A percentile compares a stretch with the other conserved stretches of the same genome.
Evolutionary conservation across 31 red algal species (phyloP).

Genomic region (Porphyra umbilicalis): DNA sequence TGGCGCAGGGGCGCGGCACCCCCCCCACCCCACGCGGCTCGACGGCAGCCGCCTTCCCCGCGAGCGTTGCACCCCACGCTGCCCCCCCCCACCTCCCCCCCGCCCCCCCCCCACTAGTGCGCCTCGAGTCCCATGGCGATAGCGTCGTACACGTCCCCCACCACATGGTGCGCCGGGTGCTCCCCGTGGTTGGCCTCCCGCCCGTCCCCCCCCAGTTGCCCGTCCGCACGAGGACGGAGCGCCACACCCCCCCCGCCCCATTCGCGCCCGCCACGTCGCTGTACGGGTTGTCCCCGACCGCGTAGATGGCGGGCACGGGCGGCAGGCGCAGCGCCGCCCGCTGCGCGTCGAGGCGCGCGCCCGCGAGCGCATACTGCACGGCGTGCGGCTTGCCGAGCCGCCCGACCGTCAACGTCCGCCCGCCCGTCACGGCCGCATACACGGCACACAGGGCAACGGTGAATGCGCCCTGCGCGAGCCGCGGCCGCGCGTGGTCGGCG

Average conservation of each 20-base stretch:
- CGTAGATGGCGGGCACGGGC: slow-evolving; percentile 35
- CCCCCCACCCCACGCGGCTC: too few relatives aligned
- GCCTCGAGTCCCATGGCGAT: slow-evolving; percentile 1
- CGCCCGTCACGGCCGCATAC: slow-evolving; percentile 15
- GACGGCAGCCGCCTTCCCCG: too few relatives aligned
- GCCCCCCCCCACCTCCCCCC: too few relatives aligned
- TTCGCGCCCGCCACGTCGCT: slow-evolving; percentile 76
- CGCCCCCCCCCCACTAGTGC: too few relatives aligned
- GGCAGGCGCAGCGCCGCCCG: slow-evolving; percentile 12
- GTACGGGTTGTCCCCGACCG: slow-evolving; percentile 76
- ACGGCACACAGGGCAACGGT: slow-evolving; percentile 44
- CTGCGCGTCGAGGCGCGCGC: slow-evolving; percentile 21
- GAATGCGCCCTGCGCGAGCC: slow-evolving; percentile 65
- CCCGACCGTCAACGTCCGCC: not conserved
- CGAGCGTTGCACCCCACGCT: too few relatives aligned
- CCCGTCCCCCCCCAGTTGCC: slow-evolving; percentile 56
- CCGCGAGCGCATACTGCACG: slow-evolving; percentile 53
- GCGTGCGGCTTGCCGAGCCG: slow-evolving; percentile 67
- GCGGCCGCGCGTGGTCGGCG: slow-evolving; percentile 28
- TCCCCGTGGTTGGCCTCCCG: slow-evolving; percentile 49
- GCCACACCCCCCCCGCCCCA: slow-evolving; percentile 45
- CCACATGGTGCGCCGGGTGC: slow-evolving; percentile 54
- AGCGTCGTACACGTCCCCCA: slow-evolving; percentile 46
- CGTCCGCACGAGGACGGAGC: slow-evolving; percentile 58
- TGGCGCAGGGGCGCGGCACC: too few relatives aligned